These are phyloP conservation scores for Radiomyces spectabilis DNA, from an alignment of 192 early-diverging fungal genomes.

Conservation along the genomic window DNA sequence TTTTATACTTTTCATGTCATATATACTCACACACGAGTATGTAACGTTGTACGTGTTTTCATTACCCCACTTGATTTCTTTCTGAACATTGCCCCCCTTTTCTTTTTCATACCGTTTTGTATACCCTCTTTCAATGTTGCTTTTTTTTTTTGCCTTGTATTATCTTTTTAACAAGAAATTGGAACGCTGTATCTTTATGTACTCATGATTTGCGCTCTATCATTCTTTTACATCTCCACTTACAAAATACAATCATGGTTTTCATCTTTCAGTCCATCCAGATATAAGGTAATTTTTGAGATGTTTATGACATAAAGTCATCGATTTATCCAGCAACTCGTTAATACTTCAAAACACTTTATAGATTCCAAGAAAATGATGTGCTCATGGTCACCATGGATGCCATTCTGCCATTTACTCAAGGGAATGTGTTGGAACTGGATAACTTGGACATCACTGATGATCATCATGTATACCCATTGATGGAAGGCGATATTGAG, in stretches of 20 bases:
- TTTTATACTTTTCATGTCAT: not conserved
- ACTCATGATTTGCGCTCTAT: no score
- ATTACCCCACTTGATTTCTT: not conserved
- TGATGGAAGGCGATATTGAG: not conserved
- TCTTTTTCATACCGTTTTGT: not conserved
- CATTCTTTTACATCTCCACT: no score
- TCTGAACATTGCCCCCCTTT: not conserved
- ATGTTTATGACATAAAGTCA: not conserved
- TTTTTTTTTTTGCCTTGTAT: not conserved
- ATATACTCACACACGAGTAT: not conserved
- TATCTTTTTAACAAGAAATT: no score
- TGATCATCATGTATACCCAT: not conserved
- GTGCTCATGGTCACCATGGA: not conserved
- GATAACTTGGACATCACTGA: not conserved
- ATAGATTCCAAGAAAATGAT: not conserved
- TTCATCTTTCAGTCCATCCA: not conserved
- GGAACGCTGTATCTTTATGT: no score
- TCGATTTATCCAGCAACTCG: not conserved
- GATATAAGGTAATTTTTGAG: not conserved
- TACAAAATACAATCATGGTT: not conserved
- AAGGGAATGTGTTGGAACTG: no score
- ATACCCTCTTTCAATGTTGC: not conserved
- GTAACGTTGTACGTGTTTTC: not conserved
- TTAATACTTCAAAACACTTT: not conserved
- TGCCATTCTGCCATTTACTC: slow-evolving; percentile 1